Conservation (phyloP, 257 asterid genomes). For the Salvia splendens region DNA sequence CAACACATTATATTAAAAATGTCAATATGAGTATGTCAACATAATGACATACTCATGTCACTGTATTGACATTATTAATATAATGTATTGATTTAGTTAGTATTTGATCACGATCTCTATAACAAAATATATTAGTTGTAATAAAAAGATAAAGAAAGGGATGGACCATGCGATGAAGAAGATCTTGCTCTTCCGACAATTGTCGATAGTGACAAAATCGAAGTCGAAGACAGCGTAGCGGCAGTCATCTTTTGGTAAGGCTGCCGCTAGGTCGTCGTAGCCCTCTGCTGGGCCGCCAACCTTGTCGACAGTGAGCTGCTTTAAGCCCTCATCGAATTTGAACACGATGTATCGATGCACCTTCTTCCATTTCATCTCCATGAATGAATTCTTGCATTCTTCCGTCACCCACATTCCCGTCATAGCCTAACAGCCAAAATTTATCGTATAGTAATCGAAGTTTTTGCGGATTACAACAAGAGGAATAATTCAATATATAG, state of each 20-base stretch:
- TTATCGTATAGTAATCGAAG: background rate
- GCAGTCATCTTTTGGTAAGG: slow-evolving; percentile 83
- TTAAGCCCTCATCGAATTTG: slow-evolving; percentile 76
- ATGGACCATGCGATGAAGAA: slow-evolving; percentile 90
- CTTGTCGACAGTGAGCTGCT: slow-evolving; percentile 72
- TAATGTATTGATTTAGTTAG: too few relatives aligned
- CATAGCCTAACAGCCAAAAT: slow-evolving; percentile 42
- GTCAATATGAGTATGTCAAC: too few relatives aligned
- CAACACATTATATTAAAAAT: too few relatives aligned
- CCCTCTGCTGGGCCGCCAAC: slow-evolving; percentile 74
- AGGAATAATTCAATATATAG: too few relatives aligned
- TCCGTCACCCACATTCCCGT: slow-evolving; percentile 91
- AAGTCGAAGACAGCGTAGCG: slow-evolving; percentile 88
- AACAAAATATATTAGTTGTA: too few relatives aligned
- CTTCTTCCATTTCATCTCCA: slow-evolving; percentile 96
- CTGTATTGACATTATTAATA: too few relatives aligned
- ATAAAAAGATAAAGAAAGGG: background rate
- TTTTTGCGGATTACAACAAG: too few relatives aligned
- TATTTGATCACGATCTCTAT: too few relatives aligned
- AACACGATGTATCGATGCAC: slow-evolving; percentile 75
- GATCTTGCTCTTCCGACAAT: slow-evolving; percentile 92
- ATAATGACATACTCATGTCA: too few relatives aligned
- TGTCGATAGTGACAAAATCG: slow-evolving; percentile 84
- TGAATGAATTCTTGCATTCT: slow-evolving; percentile 80
- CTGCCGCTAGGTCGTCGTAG: slow-evolving; percentile 70